Conservation (phyloP, 2,329 filamentous ascomycete genomes). For the Fusarium newnesense region DNA sequence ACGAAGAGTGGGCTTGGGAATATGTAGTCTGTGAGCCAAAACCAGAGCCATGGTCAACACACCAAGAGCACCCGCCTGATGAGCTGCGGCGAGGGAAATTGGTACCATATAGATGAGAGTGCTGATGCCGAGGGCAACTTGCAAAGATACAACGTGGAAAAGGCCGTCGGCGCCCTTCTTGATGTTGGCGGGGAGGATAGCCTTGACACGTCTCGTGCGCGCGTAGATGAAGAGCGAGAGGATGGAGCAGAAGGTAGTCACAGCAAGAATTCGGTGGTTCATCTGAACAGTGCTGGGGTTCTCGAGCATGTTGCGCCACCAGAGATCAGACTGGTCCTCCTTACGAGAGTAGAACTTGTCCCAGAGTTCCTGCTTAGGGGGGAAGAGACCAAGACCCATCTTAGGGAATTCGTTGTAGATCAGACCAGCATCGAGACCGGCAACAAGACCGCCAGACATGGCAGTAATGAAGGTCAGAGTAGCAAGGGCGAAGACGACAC, state of each 20-base stretch:
- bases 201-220: slow-evolving; percentile 68
- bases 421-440: slow-evolving; percentile 92
- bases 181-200: slow-evolving; percentile 70
- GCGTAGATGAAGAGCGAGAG: slow-evolving; percentile 84
- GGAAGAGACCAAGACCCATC: slow-evolving; percentile 88
- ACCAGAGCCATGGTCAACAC: slow-evolving; percentile 85
- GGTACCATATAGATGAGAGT: slow-evolving; percentile 96
- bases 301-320: slow-evolving; percentile 98
- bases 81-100: slow-evolving; percentile 84
- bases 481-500: slow-evolving; percentile 75
- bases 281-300: slow-evolving; percentile 96
- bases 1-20: slow-evolving; percentile 73
- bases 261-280: slow-evolving; percentile 92
- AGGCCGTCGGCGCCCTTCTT: slow-evolving; percentile 79
- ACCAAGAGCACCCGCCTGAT: slow-evolving; percentile 90
- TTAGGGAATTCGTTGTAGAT: slow-evolving; percentile 99
- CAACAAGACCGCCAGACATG: slow-evolving; percentile 93
- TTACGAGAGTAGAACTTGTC: slow-evolving; percentile 85
- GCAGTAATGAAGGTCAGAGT: slow-evolving; percentile 86
- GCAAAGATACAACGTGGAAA: slow-evolving; percentile 82
- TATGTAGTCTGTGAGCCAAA: slow-evolving; percentile 79
- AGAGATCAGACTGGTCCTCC: slow-evolving; percentile 82
- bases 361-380: slow-evolving; percentile 84
- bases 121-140: slow-evolving; percentile 87
- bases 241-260: slow-evolving; percentile 85